Evolutionary conservation across 129 eudicot species (phyloP), one percentile per base, ranked within the genome.

Genomic region (Cynara cardunculus): DNA sequence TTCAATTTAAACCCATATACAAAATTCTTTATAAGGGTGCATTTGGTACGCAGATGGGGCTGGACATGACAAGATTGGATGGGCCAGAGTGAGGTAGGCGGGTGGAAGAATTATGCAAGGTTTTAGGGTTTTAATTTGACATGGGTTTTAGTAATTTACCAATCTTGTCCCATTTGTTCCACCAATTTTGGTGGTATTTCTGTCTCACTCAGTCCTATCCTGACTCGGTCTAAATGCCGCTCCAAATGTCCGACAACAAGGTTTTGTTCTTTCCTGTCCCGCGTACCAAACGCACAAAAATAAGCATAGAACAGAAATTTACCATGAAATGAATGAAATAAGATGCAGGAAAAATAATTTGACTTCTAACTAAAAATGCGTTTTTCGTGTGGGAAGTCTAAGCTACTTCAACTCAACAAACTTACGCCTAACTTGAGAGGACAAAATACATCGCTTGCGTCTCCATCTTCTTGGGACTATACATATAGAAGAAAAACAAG

Each of bases 401-500:
- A 59, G 75, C 71, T 69, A 61, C 14, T 72, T 78, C 39, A 85
- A 76, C 82, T 77, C 62, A 21, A 79, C 73, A 73, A 83, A 89
- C 98, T 91, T 93, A 91, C 98, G 91, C 86, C 92, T 91, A 78
- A 85, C 70, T 86, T 87, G 91, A 82, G 90, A 88, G 85, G 85
- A 28, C 89, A 84, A 68, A 80, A 92, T 87, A 82, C 84, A 80
- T 73, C 97, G 85, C 87, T 88, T 90, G 83, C 92, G 84, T 82
- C 91, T 87, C 93, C 98, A 90, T 85, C 91, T 91, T 82, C 83
- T 90, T 59, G 92, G 92, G 87, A 91, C 98, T 94, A 94, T 78
- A 79, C 80, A 87, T 82, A 74, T 85, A 84, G 69, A 92, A 81
- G 27, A 74, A 68, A 85, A 71, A 84, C 73, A 83, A 81, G 81